Evolutionary conservation across 106 monocot genomes (phyloP), one percentile per base, ranked within the genome.

Genomic region (Chionographis japonica): DNA sequence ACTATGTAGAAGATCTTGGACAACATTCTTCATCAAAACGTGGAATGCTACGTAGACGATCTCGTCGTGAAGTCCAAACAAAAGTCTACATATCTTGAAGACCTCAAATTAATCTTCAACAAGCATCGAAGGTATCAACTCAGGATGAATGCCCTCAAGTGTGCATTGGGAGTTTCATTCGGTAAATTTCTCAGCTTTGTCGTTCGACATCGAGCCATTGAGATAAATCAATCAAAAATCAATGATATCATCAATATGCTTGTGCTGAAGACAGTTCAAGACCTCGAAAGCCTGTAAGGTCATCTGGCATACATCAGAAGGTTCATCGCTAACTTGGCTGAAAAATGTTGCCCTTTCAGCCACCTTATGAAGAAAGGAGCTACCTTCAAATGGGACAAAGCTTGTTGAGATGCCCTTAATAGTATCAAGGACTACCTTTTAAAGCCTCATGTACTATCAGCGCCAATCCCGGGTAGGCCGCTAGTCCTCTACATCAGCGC

Each of bases 11-110:
- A 64, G 14, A 64, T 64, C 4, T 64, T 64, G 13, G 9, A 18
- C 7, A n/a, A 64, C 17, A 42, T 64, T 41, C 4, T 64, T 8
- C 64, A 64, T 64, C 3, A 64, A 46, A 50, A 50, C n/a, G n/a
- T n/a, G n/a, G n/a, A n/a, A n/a, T n/a, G n/a, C n/a, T n/a, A n/a
- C n/a, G n/a, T n/a, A n/a, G n/a, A n/a, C n/a, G n/a, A n/a, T n/a
- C n/a, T n/a, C n/a, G n/a, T n/a, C n/a, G n/a, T n/a, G n/a, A n/a
- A n/a, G n/a, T n/a, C n/a, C n/a, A n/a, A n/a, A n/a, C n/a, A n/a
- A n/a, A n/a, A n/a, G n/a, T n/a, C n/a, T n/a, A n/a, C n/a, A n/a
- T n/a, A n/a, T 27, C 27, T 1, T 27, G 27, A 27, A 27, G 27
- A 27, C 27, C 27, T 27, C 27, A 27, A 1, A 27, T 27, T 27